Conservation (phyloP, 2,329 filamentous ascomycete species). For the Colletotrichum musae region DNA sequence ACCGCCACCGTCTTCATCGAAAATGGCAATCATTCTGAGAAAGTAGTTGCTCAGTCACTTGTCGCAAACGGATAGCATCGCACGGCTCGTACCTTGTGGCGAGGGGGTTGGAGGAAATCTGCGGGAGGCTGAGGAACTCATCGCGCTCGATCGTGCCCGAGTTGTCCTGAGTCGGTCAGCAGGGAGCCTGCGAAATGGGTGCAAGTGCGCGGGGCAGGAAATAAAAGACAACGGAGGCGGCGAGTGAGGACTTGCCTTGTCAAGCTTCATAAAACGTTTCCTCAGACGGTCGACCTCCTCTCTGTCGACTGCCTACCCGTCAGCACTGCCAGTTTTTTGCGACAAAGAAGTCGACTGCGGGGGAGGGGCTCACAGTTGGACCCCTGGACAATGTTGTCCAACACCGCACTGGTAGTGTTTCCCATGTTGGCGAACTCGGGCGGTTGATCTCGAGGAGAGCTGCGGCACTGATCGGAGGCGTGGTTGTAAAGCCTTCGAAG, state of each 20-base stretch:
- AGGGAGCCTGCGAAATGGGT: background rate
- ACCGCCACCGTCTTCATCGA: conserved; percentile 97
- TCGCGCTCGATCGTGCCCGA: conserved; percentile 98
- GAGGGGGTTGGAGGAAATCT: conserved; percentile 97
- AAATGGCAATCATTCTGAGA: conserved; percentile 95
- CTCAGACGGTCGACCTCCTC: conserved; percentile 96
- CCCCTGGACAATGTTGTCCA: conserved; percentile 96
- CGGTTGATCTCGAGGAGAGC: conserved; percentile 22
- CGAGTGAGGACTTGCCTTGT: conserved; percentile 79
- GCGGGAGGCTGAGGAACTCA: conserved; percentile 96
- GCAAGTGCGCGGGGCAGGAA: conserved; percentile 3
- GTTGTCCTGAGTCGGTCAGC: conserved; percentile 78
- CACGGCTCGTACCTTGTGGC: conserved; percentile 80
- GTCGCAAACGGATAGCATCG: background rate
- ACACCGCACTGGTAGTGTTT: conserved; percentile 79
- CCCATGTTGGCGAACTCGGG: conserved; percentile 65
- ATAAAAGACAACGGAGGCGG: background rate
- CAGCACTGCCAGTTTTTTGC: conserved; percentile 36
- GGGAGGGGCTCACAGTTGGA: conserved; percentile 82
- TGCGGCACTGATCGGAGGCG: background rate
- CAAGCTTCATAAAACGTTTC: conserved; percentile 99
- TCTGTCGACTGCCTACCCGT: conserved; percentile 80
- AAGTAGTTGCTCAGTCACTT: conserved; percentile 3
- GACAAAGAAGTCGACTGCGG: conserved; percentile 41
- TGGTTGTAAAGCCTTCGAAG: background rate